Evolutionary conservation across 164 flowering plant species (phyloP).

Genomic region (Stephania yunnanensis): DNA sequence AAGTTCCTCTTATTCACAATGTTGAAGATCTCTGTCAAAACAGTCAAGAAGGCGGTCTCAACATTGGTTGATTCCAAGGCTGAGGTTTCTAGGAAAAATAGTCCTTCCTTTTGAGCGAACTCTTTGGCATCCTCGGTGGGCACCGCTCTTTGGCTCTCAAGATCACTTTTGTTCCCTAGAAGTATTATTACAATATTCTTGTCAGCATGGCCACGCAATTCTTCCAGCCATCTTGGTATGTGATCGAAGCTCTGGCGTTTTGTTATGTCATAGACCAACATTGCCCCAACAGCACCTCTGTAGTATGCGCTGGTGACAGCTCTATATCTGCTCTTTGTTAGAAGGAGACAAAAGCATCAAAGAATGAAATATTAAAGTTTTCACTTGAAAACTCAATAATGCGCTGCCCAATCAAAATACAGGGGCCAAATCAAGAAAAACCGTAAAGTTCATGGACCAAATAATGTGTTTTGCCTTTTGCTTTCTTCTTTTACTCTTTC

Average conservation of each 20-base stretch:
- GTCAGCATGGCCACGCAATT: conserved; percentile 26
- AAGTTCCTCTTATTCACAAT: conserved; percentile 23
- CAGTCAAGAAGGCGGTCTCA: conserved; percentile 22
- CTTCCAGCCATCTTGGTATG: conserved; percentile 26
- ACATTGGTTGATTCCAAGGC: conserved; percentile 23
- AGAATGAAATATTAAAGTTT: not conserved
- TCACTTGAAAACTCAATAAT: not conserved
- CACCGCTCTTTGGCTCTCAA: conserved; percentile 20
- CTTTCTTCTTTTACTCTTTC: not conserved
- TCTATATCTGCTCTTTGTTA: conserved; percentile 17
- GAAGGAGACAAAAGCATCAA: not conserved
- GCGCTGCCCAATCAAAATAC: too few species aligned
- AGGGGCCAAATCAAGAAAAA: too few species aligned
- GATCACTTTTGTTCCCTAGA: conserved; percentile 28
- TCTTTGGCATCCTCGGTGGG: conserved; percentile 26
- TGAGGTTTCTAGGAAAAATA: conserved; percentile 28
- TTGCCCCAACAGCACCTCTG: conserved; percentile 28
- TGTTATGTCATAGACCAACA: conserved; percentile 28
- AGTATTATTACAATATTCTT: conserved; percentile 22
- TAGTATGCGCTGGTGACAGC: conserved; percentile 26
- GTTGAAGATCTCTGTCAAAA: conserved; percentile 27
- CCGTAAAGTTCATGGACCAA: too few species aligned
- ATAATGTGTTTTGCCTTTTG: too few species aligned
- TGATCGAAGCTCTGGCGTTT: conserved; percentile 26
- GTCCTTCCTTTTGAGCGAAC: conserved; percentile 24